Conservation (phyloP, 768 basidiomycete genomes). For the Gloeophyllum trabeum region DNA sequence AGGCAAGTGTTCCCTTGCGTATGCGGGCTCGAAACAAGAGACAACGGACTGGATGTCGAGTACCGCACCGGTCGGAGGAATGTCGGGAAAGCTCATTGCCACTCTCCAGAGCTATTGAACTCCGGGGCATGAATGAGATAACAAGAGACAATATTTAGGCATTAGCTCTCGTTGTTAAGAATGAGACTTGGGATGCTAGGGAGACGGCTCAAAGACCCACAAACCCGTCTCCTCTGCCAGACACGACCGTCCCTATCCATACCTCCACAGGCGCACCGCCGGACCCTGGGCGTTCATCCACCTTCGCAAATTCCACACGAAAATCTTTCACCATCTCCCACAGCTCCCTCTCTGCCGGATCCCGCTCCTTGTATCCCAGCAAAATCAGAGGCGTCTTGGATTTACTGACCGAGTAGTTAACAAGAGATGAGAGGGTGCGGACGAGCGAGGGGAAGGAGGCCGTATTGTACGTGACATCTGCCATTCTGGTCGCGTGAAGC, state of each 20-base stretch:
- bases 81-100: too few species aligned
- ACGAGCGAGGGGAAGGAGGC: conserved; percentile 71
- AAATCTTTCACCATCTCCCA: conserved; percentile 50
- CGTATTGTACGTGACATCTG: conserved; percentile 90
- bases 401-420: conserved; percentile 17
- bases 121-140: too few species aligned
- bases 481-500: conserved; percentile 47
- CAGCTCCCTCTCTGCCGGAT: conserved; percentile 59
- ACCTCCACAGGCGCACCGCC: conserved; percentile 60
- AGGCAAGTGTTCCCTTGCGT: too few species aligned
- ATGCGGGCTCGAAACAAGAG: too few species aligned
- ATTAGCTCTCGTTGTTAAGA: too few species aligned
- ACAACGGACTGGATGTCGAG: too few species aligned
- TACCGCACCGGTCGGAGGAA: too few species aligned
- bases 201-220: too few species aligned
- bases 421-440: conserved; percentile 46
- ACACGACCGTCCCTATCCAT: conserved; percentile 46
- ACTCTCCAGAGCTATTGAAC: too few species aligned
- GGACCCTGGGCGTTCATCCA: conserved; percentile 45
- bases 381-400: conserved; percentile 38
- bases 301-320: conserved; percentile 43
- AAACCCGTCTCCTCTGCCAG: too few species aligned
- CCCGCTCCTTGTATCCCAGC: conserved; percentile 83
- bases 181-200: too few species aligned
- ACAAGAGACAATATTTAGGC: too few species aligned